Base-by-base conservation (phyloP, 164 flowering plant species). In the Annona squamosa region DNA sequence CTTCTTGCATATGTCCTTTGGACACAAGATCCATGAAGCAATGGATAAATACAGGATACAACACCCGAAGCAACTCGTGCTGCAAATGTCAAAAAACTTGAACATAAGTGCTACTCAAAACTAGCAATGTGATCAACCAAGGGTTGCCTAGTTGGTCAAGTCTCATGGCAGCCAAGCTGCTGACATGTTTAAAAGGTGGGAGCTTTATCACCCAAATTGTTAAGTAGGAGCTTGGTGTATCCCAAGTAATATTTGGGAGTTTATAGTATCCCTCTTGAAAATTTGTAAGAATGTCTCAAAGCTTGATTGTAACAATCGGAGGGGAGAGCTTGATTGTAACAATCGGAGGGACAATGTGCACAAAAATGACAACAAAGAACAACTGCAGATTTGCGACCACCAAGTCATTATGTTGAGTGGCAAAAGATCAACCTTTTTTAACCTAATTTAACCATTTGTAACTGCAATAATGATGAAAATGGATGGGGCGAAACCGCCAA, bases 21-120 rank as follows among this genome's bases (percentile, higher is more conserved):
- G 92, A 93, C 48, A 93, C 90, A 71, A 96, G 90, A 87, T 96
- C 99, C 99, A 96, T 92, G 77, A 89, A 93, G 76, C 89, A 92
- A 77, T 96, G 98, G 67, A 96, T 81, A 84, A 93, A 96, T 52
- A 93, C 97, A 6, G 98, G 99, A 85, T 93, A 93, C 61, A 96
- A 88, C 76, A 96, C 94, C 42, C 93, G 91, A 63, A 93, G 91
- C 85, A 93, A 85, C 82, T 96, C 99, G 82, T 89, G 99, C 97
- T 95, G 96, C 85, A 83, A 1, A 76, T 12, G 57, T 52, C 48
- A 69, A 73, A 42, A 5, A 70, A 72, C 41, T 46, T 42, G 70
- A 41, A 46, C 46, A 68, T 26, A 68, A 68, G 70, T 68, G 42
- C 56, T 52, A 16, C 59, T 3, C 13, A 52, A 9, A 52, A 68